Evolutionary conservation across 106 monocot genomes (phyloP).

Genomic region (Allium sativum): DNA sequence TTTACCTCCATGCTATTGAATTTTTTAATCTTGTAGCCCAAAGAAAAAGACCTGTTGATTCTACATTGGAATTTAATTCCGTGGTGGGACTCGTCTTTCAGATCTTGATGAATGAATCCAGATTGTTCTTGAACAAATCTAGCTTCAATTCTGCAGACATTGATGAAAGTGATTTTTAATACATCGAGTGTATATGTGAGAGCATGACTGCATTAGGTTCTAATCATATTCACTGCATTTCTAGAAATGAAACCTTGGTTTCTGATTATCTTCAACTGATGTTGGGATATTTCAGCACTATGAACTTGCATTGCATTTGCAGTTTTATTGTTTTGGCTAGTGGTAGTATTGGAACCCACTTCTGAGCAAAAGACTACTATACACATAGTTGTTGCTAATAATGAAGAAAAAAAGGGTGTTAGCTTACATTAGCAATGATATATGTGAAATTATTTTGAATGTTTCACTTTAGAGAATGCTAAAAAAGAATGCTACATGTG

Average conservation of each 20-base stretch:
- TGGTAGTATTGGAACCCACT: constrained; percentile 44
- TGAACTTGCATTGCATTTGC: constrained; percentile 80
- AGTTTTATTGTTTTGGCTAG: constrained; percentile 84
- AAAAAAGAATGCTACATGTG: constrained; percentile 38
- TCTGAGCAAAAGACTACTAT: constrained; percentile 37
- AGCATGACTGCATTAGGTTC: constrained; percentile 78
- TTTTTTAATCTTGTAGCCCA: constrained; percentile 87
- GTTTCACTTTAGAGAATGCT: constrained; percentile 80
- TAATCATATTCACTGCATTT: constrained; percentile 63
- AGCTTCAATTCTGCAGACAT: constrained; percentile 25
- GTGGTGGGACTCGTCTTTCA: constrained; percentile 65
- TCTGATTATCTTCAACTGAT: constrained; percentile 82
- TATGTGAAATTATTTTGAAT: constrained; percentile 61
- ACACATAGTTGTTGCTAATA: constrained; percentile 18
- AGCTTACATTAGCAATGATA: constrained; percentile 52
- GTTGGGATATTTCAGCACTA: constrained; percentile 89
- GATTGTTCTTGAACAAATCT: constrained; percentile 57
- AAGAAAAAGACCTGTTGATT: constrained; percentile 82
- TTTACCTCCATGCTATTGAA: constrained; percentile 90
- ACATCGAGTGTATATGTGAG: constrained; percentile 80
- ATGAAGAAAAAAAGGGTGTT: constrained; percentile 42
- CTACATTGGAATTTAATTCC: constrained; percentile 61
- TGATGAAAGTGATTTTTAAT: constrained; percentile 80
- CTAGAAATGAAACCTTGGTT: constrained; percentile 25
- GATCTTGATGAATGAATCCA: constrained; percentile 64